A percentile compares a stretch with the other conserved stretches of the same genome.
These are phyloP conservation scores for Heracleum sosnowskyi DNA, from an alignment of 129 eudicot genomes.

Conservation along the genomic window DNA sequence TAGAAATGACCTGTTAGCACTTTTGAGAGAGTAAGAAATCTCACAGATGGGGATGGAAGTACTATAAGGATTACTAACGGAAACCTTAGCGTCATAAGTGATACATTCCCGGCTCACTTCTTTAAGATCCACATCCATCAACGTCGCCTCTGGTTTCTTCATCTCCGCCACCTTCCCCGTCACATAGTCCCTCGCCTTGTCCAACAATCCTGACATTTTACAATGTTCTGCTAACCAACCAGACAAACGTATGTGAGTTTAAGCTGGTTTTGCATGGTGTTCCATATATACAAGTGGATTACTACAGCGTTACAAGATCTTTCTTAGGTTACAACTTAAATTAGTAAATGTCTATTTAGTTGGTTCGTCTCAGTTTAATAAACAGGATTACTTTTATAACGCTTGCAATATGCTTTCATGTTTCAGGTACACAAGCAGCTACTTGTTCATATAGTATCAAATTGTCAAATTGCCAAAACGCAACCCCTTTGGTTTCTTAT, in stretches of 20 bases:
- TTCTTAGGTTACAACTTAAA: not conserved
- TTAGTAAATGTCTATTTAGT: not conserved
- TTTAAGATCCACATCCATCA: constrained; percentile 62
- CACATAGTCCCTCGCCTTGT: constrained; percentile 55
- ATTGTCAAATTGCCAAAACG: too few species aligned
- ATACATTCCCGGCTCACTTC: constrained; percentile 40
- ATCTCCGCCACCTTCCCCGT: constrained; percentile 53
- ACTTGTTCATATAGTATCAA: too few species aligned
- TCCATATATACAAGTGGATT: not conserved
- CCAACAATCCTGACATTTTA: constrained; percentile 45
- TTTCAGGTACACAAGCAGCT: too few species aligned
- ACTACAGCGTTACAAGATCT: not conserved
- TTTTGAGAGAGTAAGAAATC: constrained; percentile 61
- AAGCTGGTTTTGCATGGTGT: not conserved
- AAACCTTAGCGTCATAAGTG: constrained; percentile 54
- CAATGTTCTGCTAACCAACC: not conserved
- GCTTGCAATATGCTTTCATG: not conserved
- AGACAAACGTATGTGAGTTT: not conserved
- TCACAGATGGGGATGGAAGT: constrained; percentile 60
- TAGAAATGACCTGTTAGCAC: constrained; percentile 42
- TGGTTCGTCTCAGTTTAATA: not conserved
- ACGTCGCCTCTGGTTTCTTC: constrained; percentile 58
- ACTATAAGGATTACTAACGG: constrained; percentile 58
- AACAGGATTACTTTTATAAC: not conserved
- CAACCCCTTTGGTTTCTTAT: not conserved